Percentiles rank a stretch among this genome's conserved stretches.
Conservation (phyloP, 306 rosid genomes). For the Cucurbita pepo region DNA sequence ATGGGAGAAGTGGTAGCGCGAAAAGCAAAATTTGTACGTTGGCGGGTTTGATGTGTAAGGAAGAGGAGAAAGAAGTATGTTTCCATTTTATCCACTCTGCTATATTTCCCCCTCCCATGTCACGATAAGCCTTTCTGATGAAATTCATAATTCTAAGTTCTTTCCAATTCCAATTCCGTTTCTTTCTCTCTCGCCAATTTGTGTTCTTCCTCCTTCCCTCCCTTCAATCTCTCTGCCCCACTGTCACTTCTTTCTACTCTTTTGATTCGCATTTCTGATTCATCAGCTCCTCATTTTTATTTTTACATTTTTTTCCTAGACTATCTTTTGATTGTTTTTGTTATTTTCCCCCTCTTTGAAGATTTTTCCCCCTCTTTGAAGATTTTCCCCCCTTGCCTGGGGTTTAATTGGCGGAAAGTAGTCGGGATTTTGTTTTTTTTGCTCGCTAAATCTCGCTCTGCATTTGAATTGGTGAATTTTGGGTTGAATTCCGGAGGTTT, state of each 20-base stretch:
- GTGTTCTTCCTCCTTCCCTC: not conserved
- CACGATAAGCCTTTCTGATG: not conserved
- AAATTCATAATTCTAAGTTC: not conserved
- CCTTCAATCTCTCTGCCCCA: constrained; percentile 3
- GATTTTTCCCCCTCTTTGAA: not conserved
- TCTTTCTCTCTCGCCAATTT: not conserved
- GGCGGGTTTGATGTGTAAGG: not conserved
- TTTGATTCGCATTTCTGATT: not conserved
- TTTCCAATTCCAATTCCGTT: not conserved
- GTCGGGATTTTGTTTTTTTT: not conserved
- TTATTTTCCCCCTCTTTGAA: not conserved
- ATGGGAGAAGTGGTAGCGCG: not conserved
- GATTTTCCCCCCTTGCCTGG: not conserved
- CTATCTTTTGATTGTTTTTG: not conserved
- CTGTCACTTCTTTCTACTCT: constrained; percentile 15
- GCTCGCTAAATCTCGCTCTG: not conserved
- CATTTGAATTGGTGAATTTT: not conserved
- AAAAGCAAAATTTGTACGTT: constrained; percentile 6
- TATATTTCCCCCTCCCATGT: not conserved
- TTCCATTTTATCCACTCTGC: constrained; percentile 2
- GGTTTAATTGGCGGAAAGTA: not conserved
- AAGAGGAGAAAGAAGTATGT: not conserved
- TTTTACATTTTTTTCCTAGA: not conserved
- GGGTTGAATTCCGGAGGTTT: not conserved
- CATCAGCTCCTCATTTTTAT: not conserved